Evolutionary conservation across 495 filamentous ascomycete genomes (phyloP), one percentile per base, ranked within the genome.

Genomic region (Paragyromitra xinjiangensis): DNA sequence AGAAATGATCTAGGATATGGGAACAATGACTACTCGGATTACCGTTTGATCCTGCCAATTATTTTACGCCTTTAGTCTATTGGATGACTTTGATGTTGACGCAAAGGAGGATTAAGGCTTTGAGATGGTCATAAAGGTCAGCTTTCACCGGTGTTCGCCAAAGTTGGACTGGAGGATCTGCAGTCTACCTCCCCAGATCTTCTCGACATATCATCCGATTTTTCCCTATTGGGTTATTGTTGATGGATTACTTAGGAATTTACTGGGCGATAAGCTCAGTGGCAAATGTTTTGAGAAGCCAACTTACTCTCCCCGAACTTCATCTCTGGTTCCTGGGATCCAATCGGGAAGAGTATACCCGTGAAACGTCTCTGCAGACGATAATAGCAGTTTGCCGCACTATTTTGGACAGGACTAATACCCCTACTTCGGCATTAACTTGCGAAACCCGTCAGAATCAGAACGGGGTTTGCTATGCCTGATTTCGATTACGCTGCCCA

Each of bases 21-120:
- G 56, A 59, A 24, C 40, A 51, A 59, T 77, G 74, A 73, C 74
- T 65, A 68, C 63, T 73, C 51, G 56, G 64, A 73, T 73, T 67
- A 73, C 68, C 74, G 50, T 71, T 72, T 61, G 19, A 26, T 63
- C 48, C 44, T 37, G 9, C 34, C 24, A 44, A 40, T 3, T n/a
- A 29, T 14, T 45, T 22, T 40, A 50, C 40, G 6, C 5, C 16
- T 39, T 65, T 56, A 8, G 48, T 37, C 14, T 42, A 11, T 64
- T 37, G 29, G 44, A 39, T 65, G 61, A 50, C 44, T 61, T 69
- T 56, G 45, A 55, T 12, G 29, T 14, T 26, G 53, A 42, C 67
- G 42, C 58, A 22, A 65, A 8, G 34, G 65, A 40, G 55, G 50
- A 9, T 24, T 29, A 11, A 26, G 64, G 53, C 53, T 40, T 55